Evolutionary conservation across 2,329 filamentous ascomycete species (phyloP).

Genomic region (Colletotrichum sp.): DNA sequence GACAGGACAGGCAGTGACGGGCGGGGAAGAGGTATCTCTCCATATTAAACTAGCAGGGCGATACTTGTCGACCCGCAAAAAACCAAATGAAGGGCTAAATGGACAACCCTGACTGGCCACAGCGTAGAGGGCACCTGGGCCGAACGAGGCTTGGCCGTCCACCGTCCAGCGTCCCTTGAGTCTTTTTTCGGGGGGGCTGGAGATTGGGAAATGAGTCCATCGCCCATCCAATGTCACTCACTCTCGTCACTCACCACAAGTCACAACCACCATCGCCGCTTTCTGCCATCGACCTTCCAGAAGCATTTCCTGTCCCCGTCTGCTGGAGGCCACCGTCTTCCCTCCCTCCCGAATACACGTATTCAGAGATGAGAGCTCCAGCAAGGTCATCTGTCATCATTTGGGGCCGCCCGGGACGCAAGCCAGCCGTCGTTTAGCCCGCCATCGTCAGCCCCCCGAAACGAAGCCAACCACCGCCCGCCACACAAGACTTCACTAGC

Average conservation of each 20-base stretch:
- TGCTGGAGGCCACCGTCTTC: not conserved
- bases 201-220: constrained; percentile 12
- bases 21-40: not conserved
- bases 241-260: not conserved
- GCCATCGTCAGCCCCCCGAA: not conserved
- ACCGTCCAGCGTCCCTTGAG: not conserved
- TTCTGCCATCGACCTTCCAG: not conserved
- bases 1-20: not conserved
- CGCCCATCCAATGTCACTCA: not conserved
- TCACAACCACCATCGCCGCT: not conserved
- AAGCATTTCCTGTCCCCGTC: not conserved
- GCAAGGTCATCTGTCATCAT: not conserved
- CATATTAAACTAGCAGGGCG: not conserved
- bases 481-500: not conserved
- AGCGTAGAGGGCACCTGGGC: not conserved
- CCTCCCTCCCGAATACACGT: not conserved
- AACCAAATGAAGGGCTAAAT: not conserved
- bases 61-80: not conserved
- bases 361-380: not conserved
- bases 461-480: not conserved
- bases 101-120: not conserved
- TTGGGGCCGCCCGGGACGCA: not conserved
- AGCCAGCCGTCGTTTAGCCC: not conserved
- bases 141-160: constrained; percentile 6
- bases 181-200: not conserved